These are phyloP conservation scores for Echinosophora koreensis DNA, from an alignment of 306 rosid genomes.

Conservation along the genomic window DNA sequence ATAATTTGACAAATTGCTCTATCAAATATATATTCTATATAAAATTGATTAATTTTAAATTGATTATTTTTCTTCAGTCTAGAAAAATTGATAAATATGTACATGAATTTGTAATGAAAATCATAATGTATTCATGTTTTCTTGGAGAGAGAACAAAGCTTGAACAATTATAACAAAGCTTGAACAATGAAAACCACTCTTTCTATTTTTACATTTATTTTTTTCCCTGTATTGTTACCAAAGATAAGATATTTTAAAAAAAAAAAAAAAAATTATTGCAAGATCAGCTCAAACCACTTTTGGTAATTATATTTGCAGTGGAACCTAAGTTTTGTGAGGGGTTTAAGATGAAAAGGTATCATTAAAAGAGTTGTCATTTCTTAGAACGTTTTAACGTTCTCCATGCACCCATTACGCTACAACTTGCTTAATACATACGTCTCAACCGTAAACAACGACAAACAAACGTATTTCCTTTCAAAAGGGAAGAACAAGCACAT, in stretches of 20 bases:
- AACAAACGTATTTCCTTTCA: neutral
- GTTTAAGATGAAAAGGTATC: neutral
- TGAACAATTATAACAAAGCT: neutral
- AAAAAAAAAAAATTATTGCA: neutral
- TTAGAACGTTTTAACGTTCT: neutral
- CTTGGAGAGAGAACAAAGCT: too few relatives aligned
- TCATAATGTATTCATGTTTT: neutral
- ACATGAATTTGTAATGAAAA: too few relatives aligned
- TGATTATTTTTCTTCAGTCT: too few relatives aligned
- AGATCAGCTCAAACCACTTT: neutral
- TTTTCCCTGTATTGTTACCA: neutral
- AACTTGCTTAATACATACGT: slow-evolving; percentile 27
- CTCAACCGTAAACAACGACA: slow-evolving; percentile 34
- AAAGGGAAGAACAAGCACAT: neutral
- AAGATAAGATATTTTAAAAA: neutral
- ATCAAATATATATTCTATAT: too few relatives aligned
- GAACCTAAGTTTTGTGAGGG: too few relatives aligned
- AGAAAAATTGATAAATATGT: too few relatives aligned
- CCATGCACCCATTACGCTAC: neutral
- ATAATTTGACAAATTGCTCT: too few relatives aligned
- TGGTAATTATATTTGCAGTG: too few relatives aligned
- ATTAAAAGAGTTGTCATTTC: neutral
- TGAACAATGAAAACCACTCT: neutral
- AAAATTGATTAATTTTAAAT: too few relatives aligned
- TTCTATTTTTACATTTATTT: neutral